These are phyloP conservation scores for Pelargonium cotyledonis DNA, from an alignment of 441 rosid species.

Conservation along the genomic window DNA sequence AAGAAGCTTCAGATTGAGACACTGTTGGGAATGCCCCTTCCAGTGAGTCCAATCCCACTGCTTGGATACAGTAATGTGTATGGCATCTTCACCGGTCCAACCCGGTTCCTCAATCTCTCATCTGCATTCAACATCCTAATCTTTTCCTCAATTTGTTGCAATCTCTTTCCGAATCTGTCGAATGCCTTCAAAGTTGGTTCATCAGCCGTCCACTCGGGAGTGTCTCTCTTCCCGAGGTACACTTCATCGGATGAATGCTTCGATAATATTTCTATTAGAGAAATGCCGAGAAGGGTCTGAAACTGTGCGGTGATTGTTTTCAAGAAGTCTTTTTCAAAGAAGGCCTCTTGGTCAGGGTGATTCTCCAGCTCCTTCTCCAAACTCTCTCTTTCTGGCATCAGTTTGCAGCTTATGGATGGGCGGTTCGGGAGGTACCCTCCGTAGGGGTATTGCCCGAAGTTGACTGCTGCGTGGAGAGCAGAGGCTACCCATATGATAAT, in stretches of 20 bases:
- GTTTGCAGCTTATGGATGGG: constrained; percentile 39
- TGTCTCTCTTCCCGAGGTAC: constrained; percentile 44
- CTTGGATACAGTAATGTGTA: constrained; percentile 41
- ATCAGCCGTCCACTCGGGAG: constrained; percentile 39
- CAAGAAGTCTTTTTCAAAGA: constrained; percentile 29
- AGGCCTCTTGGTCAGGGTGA: constrained; percentile 34
- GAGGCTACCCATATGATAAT: constrained; percentile 62
- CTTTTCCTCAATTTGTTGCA: constrained; percentile 33
- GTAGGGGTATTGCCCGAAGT: constrained; percentile 56
- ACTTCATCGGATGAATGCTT: constrained; percentile 43
- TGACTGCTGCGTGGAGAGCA: constrained; percentile 55
- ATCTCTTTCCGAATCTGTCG: constrained; percentile 31
- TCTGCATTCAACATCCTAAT: constrained; percentile 38
- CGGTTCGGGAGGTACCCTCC: constrained; percentile 54
- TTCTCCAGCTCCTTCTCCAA: constrained; percentile 34
- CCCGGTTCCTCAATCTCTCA: constrained; percentile 41
- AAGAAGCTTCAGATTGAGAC: constrained; percentile 33
- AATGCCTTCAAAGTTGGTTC: constrained; percentile 32
- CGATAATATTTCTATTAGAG: constrained; percentile 46
- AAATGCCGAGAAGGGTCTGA: constrained; percentile 37
- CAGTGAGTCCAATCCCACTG: constrained; percentile 30
- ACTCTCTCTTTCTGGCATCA: constrained; percentile 52
- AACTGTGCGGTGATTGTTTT: constrained; percentile 44
- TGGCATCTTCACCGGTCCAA: constrained; percentile 43
- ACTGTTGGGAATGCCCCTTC: constrained; percentile 55